Conservation (phyloP, 371 early-diverging fungal species). For the Rhizomucor miehei region DNA sequence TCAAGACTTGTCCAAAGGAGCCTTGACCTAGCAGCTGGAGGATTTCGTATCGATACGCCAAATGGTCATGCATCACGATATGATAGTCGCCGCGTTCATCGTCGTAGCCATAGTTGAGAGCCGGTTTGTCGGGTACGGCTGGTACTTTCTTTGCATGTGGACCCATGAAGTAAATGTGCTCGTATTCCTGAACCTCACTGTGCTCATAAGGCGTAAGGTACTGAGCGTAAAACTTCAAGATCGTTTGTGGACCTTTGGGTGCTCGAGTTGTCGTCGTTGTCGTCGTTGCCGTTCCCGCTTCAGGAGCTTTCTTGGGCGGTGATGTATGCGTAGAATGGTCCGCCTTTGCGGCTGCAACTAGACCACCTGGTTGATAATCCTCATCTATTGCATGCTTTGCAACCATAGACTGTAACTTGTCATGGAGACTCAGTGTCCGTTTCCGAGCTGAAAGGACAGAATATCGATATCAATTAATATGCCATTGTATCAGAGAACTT, state of each 20-base stretch:
- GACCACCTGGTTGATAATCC: constrained; percentile 4
- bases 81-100: constrained; percentile 94
- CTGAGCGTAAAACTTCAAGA: constrained; percentile 46
- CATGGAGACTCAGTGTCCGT: constrained; percentile 20
- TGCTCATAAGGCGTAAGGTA: constrained; percentile 75
- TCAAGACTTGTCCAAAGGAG: constrained; percentile 97
- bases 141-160: constrained; percentile 49
- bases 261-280: constrained; percentile 11
- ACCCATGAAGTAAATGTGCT: constrained; percentile 79
- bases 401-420: constrained; percentile 15
- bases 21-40: constrained; percentile 91
- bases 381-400: constrained; percentile 16
- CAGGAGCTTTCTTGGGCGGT: not conserved
- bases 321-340: not conserved
- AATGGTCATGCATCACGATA: constrained; percentile 82
- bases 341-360: not conserved
- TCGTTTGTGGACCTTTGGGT: constrained; percentile 26
- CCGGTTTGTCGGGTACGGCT: constrained; percentile 35
- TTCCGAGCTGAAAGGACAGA: constrained; percentile 4
- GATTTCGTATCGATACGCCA: constrained; percentile 91
- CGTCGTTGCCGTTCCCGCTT: not conserved
- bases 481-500: not conserved
- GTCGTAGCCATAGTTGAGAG: constrained; percentile 70
- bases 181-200: constrained; percentile 70
- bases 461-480: not conserved